Evolutionary conservation across 2,329 filamentous ascomycete genomes (phyloP).

Genomic region (Paramyrothecium roridum): DNA sequence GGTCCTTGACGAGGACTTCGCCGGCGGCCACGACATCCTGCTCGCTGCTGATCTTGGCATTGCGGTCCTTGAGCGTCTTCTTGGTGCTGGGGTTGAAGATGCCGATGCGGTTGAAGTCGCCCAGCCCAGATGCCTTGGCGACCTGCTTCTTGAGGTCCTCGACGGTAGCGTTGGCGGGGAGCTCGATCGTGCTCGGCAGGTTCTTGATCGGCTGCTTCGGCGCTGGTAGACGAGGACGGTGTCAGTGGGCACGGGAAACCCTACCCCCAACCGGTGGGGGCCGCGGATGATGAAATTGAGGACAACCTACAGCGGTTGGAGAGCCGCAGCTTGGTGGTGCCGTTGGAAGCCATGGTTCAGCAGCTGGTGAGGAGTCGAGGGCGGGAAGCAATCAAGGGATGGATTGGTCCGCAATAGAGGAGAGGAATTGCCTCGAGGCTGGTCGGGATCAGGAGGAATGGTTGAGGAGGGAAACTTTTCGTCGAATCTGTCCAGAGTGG

Average conservation of each 20-base stretch:
- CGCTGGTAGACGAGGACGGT: conserved; percentile 21
- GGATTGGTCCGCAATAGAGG: too few species aligned
- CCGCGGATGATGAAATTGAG: too few species aligned
- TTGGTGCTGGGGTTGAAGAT: conserved; percentile 58
- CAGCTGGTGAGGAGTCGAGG: too few species aligned
- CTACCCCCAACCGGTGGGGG: neutral
- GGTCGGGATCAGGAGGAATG: too few species aligned
- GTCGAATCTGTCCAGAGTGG: too few species aligned
- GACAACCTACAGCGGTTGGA: conserved; percentile 33
- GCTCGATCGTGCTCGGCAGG: conserved; percentile 48
- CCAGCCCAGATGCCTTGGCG: conserved; percentile 46
- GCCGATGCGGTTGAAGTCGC: conserved; percentile 60
- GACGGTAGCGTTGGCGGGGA: conserved; percentile 50
- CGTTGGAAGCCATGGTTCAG: conserved; percentile 1
- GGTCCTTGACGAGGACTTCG: conserved; percentile 83
- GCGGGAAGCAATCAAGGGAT: too few species aligned
- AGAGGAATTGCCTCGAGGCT: too few species aligned
- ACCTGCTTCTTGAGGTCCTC: conserved; percentile 58
- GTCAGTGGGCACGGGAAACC: neutral
- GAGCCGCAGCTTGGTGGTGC: conserved; percentile 35
- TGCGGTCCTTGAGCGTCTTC: conserved; percentile 62
- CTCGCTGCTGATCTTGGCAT: conserved; percentile 47
- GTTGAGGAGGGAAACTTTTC: too few species aligned
- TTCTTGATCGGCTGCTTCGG: conserved; percentile 50
- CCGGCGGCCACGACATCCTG: conserved; percentile 43